A percentile compares a stretch with the other conserved stretches of the same genome.
phyloP scores from a whole-genome alignment of 192 early-diverging fungal species.

The Polychytrium aggregatum region DNA sequence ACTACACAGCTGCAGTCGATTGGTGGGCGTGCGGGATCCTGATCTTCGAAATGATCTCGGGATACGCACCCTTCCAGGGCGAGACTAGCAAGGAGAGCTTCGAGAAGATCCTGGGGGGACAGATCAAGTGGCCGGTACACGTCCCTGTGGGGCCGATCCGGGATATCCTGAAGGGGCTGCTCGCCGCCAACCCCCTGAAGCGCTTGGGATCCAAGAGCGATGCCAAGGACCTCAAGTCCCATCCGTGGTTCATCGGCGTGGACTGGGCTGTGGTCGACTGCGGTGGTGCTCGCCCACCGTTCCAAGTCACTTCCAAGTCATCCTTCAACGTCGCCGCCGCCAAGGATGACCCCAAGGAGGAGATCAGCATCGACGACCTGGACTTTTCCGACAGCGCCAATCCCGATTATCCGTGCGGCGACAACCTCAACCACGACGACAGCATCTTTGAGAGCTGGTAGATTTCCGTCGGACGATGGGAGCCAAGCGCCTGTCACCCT shows the following conservation, averaged over 20 bases:
- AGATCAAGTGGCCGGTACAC: constrained; percentile 1
- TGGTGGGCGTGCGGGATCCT: constrained; percentile 91
- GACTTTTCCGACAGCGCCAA: too few relatives aligned
- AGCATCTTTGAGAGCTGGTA: too few relatives aligned
- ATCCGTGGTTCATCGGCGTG: constrained; percentile 74
- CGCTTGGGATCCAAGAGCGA: constrained; percentile 74
- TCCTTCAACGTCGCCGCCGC: too few relatives aligned
- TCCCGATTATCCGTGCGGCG: too few relatives aligned
- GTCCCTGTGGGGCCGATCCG: neutral
- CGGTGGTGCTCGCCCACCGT: neutral
- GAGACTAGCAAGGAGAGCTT: neutral
- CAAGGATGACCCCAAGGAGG: too few relatives aligned
- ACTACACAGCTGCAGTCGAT: constrained; percentile 78
- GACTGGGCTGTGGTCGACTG: too few relatives aligned
- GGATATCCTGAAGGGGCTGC: constrained; percentile 67
- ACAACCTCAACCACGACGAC: too few relatives aligned
- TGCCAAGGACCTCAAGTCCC: constrained; percentile 68
- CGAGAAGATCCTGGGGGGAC: constrained; percentile 3
- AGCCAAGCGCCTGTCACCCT: too few relatives aligned
- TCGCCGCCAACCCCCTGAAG: constrained; percentile 67
- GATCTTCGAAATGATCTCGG: constrained; percentile 37
- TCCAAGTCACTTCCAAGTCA: too few relatives aligned
- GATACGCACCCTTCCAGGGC: constrained; percentile 6
- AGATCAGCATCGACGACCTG: too few relatives aligned
- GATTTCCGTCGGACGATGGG: too few relatives aligned